Conservation (phyloP, 140 eudicot genomes). For the Oenanthe javanica region DNA sequence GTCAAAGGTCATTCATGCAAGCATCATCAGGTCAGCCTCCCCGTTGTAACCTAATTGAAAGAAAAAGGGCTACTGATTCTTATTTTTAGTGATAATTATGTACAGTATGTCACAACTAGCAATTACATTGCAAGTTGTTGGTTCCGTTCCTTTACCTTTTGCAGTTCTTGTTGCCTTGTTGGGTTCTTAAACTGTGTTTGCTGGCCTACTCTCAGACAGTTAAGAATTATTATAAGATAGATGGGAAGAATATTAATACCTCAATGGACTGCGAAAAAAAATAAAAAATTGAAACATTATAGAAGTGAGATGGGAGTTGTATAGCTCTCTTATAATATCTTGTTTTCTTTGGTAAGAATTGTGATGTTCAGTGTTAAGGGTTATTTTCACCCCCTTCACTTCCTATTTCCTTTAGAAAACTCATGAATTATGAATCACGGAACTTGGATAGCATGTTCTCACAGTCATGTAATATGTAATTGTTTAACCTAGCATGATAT, state of each 20-base stretch:
- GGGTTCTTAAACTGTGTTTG: not conserved
- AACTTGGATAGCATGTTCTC: not conserved
- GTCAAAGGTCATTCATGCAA: constrained; percentile 83
- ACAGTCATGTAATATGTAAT: not conserved
- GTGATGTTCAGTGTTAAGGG: not conserved
- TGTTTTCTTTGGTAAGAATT: not conserved
- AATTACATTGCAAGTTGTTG: not conserved
- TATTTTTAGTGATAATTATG: not conserved
- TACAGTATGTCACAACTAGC: not conserved
- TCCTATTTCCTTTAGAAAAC: not conserved
- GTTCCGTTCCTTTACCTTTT: too few relatives aligned
- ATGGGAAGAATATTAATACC: not conserved
- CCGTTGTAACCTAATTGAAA: not conserved
- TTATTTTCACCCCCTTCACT: not conserved
- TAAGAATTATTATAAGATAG: not conserved
- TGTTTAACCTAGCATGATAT: not conserved
- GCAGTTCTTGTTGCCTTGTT: not conserved
- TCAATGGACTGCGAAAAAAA: not conserved
- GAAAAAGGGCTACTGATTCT: not conserved
- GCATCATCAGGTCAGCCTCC: constrained; percentile 61
- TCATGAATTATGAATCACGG: not conserved
- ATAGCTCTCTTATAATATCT: not conserved
- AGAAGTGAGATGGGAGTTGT: not conserved
- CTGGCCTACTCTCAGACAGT: too few relatives aligned
- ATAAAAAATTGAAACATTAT: not conserved